Base-by-base conservation (phyloP, 345 rosid species). In the Brassica rapa region DNA sequence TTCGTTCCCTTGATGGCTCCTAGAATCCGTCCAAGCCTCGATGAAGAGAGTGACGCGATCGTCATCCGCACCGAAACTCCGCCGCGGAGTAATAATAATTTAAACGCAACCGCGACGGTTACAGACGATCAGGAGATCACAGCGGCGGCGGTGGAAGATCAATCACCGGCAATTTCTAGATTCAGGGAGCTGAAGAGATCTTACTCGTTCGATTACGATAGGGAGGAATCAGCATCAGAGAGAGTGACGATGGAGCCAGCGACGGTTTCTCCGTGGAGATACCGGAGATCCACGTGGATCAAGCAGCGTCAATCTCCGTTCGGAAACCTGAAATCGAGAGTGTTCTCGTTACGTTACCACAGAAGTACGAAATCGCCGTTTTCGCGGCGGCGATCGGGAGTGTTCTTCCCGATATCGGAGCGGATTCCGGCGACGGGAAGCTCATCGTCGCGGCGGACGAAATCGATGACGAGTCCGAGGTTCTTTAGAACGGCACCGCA, bases 1-100 rank as follows among this genome's bases (percentile, higher is more conserved):
- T 92, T 94, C 33, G 75, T 87, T 0, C 96, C 98, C 0, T 39
- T 94, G 6, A 94, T 94, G 98, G 97, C 98, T 12, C 89, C 98
- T 3, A 83, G 97, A 66, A 88, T 92, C 65, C 88, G 96, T 60
- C 97, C 97, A 6, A 90, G 90, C 73, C 68, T 94, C 55, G 98
- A 94, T 16, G 93, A 84, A 1, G 80, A 71, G 30, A 46, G 24
- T 6, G 46, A 64, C 43, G 72, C 86, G 53, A 67, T 84, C 57
- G 29, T 81, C 51, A 56, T 83, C 60, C 79, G 74, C 12, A 24
- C 68, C 39, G 79, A 74, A 27, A 21, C 24, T 16, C 43, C 82
- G 1, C 74, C 25, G 33, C 78, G 61, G 74, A 74, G 56, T 16
- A 7, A n/a, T 32, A 19, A 7, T 33, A 33, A 32, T 19, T 53